Evolutionary conservation across 371 early-diverging fungal species (phyloP), one percentile per base, ranked within the genome.

Genomic region (Actinomortierella ambigua): DNA sequence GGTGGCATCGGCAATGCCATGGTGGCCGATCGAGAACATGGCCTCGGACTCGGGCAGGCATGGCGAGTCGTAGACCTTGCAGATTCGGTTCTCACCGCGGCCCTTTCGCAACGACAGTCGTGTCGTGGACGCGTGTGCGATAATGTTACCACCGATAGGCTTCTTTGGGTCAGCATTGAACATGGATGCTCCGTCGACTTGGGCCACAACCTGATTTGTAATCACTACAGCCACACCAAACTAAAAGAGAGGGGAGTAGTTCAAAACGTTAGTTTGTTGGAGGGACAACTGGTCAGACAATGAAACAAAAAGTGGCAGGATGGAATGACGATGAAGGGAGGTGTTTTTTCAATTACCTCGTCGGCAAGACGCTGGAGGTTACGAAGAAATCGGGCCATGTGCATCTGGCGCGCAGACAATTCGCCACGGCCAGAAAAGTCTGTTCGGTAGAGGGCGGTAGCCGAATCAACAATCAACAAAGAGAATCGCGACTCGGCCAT

Each of bases 381-480:
- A 46, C 99, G 85, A 62, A 99, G 76, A 76, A 99, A 99, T 39
- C 91, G 83, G 13, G 96, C 99, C 59, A 99, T 77, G 69, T 98
- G 99, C 85, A 96, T 95, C 77, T 99, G 99, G 46, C 99, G 85
- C 27, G 98, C 98, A 14, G 96, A 89, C 22, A 99, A 88, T 82
- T 99, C 99, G 26, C 99, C 99, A 66, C 99, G 86, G 3, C 99
- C 99, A 17, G 92, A 85, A 69, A 89, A 99, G 79, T 99, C 99
- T 2, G 99, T 99, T 59, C 99, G 88, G 78, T 99, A 99, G 22
- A 99, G 79, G 0, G 99, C 88, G 44, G 95, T 99, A 3, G 97
- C 96, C 67, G 96, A 95, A 79, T 99, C 99, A 2, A 99, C 97
- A 68, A 99, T 93, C 57, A 99, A 69, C 14, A 99, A 77, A 0